Conservation (phyloP, 805 yeast genomes). For the Zygotorulaspora florentina region DNA sequence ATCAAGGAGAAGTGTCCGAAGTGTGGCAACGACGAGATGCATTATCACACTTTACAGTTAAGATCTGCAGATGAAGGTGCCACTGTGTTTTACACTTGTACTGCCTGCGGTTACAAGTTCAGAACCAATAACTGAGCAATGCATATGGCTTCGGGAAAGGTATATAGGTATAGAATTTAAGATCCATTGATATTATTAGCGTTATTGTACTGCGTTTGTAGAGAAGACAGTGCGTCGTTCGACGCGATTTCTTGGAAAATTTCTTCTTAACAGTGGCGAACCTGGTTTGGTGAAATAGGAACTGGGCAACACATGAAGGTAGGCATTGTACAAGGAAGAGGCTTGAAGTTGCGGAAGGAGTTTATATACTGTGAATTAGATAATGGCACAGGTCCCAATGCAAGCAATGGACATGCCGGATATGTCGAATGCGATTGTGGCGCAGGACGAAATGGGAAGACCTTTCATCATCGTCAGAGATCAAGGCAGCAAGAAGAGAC, state of each 20-base stretch:
- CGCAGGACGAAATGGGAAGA: constrained; percentile 99
- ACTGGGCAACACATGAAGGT: not conserved
- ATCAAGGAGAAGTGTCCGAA: constrained; percentile 98
- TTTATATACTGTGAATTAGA: constrained; percentile 1
- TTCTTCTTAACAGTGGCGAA: constrained; percentile 3
- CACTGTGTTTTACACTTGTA: constrained; percentile 95
- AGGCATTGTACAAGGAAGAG: not conserved
- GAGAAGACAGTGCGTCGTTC: constrained; percentile 1
- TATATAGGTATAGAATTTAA: too few relatives aligned
- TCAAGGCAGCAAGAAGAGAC: constrained; percentile 57
- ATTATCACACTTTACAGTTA: constrained; percentile 90
- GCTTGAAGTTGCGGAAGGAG: constrained; percentile 1
- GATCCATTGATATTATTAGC: not conserved
- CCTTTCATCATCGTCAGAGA: constrained; percentile 97
- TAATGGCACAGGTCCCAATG: constrained; percentile 30
- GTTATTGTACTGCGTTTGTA: not conserved
- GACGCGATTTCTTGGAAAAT: constrained; percentile 5
- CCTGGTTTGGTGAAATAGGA: not conserved
- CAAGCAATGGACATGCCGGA: constrained; percentile 64
- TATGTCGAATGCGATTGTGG: constrained; percentile 95
- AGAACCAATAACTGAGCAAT: constrained; percentile 78
- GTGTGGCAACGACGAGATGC: constrained; percentile 98
- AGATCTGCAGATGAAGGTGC: constrained; percentile 99
- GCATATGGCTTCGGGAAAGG: not conserved
- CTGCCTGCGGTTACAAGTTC: constrained; percentile 86